Conservation (phyloP, 2,329 filamentous ascomycete species). For the Sordariomycetes sp. region DNA sequence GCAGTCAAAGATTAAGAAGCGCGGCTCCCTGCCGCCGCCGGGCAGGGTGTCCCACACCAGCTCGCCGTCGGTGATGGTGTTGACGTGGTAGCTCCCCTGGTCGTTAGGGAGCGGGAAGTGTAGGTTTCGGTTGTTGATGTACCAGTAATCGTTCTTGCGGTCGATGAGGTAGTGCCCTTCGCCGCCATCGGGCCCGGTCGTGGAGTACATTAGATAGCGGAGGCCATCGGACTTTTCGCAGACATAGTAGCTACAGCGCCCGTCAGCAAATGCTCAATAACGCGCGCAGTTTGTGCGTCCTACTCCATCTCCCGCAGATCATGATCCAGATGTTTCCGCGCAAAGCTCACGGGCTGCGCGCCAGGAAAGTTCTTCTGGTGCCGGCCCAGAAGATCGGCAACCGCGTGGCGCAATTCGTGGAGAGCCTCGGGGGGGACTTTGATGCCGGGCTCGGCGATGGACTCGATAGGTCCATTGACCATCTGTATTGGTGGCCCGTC, state of each 20-base stretch:
- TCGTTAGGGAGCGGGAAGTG: conserved; percentile 71
- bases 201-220: conserved; percentile 88
- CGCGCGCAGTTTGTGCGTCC: background rate
- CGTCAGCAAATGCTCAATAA: too few species aligned
- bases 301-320: conserved; percentile 74
- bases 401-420: conserved; percentile 56
- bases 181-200: conserved; percentile 46
- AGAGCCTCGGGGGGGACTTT: conserved; percentile 55
- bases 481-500: too few species aligned
- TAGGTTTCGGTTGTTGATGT: conserved; percentile 56
- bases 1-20: conserved; percentile 91
- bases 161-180: conserved; percentile 91
- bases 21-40: conserved; percentile 59
- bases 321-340: conserved; percentile 68
- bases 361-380: conserved; percentile 66
- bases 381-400: conserved; percentile 66
- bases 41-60: conserved; percentile 74
- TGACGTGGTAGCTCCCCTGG: conserved; percentile 60
- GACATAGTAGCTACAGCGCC: conserved; percentile 79
- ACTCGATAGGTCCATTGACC: too few species aligned
- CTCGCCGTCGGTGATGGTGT: conserved; percentile 87
- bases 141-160: conserved; percentile 96
- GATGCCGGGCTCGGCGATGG: conserved; percentile 54
- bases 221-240: conserved; percentile 98
- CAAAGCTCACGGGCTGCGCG: conserved; percentile 91